phyloP scores from a whole-genome alignment of 2,329 filamentous ascomycete genomes.

The Aschersonia sp. region DNA sequence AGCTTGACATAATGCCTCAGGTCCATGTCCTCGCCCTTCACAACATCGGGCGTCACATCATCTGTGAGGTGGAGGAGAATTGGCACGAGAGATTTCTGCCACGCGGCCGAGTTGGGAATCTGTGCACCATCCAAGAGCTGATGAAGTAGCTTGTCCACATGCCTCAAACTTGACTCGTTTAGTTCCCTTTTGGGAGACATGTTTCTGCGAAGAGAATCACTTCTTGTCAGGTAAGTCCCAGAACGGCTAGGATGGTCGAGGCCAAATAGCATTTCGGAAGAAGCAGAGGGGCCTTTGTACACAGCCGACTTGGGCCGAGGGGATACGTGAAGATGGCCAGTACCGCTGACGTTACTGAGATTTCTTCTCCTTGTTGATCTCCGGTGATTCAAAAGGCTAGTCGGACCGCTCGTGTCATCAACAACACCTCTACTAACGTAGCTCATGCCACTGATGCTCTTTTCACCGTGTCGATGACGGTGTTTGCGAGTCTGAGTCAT shows the following conservation, averaged over 20 bases:
- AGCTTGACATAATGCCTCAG: conserved; percentile 95
- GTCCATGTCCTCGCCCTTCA: conserved; percentile 86
- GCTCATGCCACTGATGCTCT: conserved; percentile 57
- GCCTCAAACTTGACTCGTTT: conserved; percentile 73
- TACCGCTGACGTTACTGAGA: conserved; percentile 66
- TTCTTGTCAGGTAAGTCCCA: conserved; percentile 47
- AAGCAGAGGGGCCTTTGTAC: conserved; percentile 39
- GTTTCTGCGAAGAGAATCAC: conserved; percentile 66
- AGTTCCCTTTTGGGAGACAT: conserved; percentile 67
- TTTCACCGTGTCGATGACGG: conserved; percentile 58
- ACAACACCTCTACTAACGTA: conserved; percentile 48
- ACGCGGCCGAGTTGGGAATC: conserved; percentile 58
- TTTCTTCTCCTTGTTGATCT: conserved; percentile 62
- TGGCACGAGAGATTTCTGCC: conserved; percentile 82
- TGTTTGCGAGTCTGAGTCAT: conserved; percentile 62
- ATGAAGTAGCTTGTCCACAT: conserved; percentile 71
- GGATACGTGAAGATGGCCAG: conserved; percentile 52
- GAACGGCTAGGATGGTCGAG: conserved; percentile 30
- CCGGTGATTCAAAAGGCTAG: conserved; percentile 41
- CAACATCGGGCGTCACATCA: conserved; percentile 86
- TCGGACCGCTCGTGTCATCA: conserved; percentile 45
- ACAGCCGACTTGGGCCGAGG: conserved; percentile 48
- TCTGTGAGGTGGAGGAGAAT: conserved; percentile 85
- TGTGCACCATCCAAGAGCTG: conserved; percentile 69
- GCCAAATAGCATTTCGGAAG: conserved; percentile 34